Base-by-base conservation (phyloP, 352 stramenopile genomes). In the Phytophthora pluvialis region DNA sequence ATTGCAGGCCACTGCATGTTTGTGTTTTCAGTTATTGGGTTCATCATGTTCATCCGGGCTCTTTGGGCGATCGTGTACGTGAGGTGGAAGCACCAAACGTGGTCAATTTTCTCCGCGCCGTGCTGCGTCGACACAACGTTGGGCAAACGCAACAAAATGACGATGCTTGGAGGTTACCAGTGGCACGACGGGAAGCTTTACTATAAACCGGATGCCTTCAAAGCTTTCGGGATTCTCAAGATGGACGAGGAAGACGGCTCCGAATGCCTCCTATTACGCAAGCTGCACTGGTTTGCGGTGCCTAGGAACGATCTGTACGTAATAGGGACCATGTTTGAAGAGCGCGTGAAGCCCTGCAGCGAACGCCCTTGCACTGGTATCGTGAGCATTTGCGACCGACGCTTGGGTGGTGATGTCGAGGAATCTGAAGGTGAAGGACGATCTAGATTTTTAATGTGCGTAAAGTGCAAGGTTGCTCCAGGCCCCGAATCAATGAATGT, bases 101-200 rank as follows among this genome's bases (percentile, higher is more conserved):
- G 29, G 33, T 16, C 36, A 15, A 40, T 61, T 47, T 62, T 70
- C 18, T 16, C 29, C 0, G 25, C 29, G 2, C 18, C 26, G 0
- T 73, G 58, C 16, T 64, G 64, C 25, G 56, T 76, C 11, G 68
- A 76, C 11, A 71, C 63, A 8, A 43, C n/a, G 1, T 8, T 71
- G 21, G 56, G 63, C 2, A 43, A 21, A 18, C 51, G 64, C 15
- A 63, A 50, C 32, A 73, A 72, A 31, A 66, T 73, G 57, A 70
- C 62, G 8, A 57, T 66, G 57, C 57, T 76, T 0, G 57, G 40
- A 8, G 64, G 68, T n/a, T 76, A 76, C 31, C 21, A 21, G 16
- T 57, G 39, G 26, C 38, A 56, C 12, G 16, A 51, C 10, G 40
- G 44, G 0, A 57, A 62, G 5, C 28, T 76, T 0, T 67, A 60